Conservation (phyloP, 345 rosid genomes). For the Salix exigua region DNA sequence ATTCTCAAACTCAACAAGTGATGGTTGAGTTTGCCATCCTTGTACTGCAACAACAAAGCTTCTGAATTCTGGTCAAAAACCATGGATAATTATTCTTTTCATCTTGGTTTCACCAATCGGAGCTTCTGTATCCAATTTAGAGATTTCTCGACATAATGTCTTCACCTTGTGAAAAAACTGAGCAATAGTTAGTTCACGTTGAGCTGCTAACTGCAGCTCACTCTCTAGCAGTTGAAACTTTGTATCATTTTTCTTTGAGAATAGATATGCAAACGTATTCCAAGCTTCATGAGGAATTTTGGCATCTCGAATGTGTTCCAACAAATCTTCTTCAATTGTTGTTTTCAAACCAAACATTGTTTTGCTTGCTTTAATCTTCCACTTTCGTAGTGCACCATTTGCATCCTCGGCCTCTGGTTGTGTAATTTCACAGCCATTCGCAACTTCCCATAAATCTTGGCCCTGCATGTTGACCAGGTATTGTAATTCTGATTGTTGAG, state of each 20-base stretch:
- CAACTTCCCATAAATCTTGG: neutral
- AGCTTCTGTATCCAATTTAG: neutral
- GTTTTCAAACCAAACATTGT: neutral
- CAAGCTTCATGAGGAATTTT: neutral
- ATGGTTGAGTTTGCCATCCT: slow-evolving; percentile 1
- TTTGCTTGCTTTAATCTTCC: neutral
- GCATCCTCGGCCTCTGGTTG: neutral
- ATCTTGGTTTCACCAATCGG: neutral
- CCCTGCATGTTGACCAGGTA: neutral
- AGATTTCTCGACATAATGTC: neutral
- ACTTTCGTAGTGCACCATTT: neutral
- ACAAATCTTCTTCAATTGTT: neutral
- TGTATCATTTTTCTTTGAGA: neutral
- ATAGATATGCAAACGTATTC: neutral
- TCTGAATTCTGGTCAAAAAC: neutral
- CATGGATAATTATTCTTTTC: neutral
- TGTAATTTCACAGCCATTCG: neutral
- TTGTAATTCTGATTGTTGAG: neutral
- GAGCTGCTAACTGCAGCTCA: neutral
- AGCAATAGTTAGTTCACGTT: neutral
- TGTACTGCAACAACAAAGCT: neutral
- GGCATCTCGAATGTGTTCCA: neutral
- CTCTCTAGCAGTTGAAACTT: neutral
- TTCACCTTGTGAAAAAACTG: slow-evolving; percentile 5
- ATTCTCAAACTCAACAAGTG: slow-evolving; percentile 4